Conservation (phyloP, 148 eudicot species). For the Camellia sinensis region DNA sequence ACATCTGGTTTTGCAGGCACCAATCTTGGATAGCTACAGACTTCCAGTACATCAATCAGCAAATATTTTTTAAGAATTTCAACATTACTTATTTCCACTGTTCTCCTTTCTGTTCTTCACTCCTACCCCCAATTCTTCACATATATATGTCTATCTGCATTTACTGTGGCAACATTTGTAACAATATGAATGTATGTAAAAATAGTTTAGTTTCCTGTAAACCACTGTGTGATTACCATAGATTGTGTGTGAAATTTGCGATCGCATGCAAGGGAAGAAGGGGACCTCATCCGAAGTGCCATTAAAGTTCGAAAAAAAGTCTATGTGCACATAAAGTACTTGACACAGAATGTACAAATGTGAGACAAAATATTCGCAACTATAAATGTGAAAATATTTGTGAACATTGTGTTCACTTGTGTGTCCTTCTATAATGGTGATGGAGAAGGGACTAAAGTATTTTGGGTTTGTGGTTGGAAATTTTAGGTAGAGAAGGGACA, state of each 20-base stretch:
- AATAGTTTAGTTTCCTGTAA: neutral
- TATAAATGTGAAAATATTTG: no score
- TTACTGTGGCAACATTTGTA: neutral
- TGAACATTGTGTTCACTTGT: no score
- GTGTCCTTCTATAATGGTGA: neutral
- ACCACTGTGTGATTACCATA: no score
- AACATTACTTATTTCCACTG: no score
- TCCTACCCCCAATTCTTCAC: neutral
- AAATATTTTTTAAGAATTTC: neutral
- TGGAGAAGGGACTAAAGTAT: neutral
- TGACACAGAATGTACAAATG: no score
- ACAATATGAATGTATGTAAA: neutral
- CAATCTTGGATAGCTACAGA: neutral
- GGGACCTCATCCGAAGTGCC: no score
- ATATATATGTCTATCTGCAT: neutral
- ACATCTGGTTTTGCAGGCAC: slow-evolving; percentile 5
- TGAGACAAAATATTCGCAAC: no score
- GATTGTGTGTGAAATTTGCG: no score
- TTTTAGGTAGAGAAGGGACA: neutral
- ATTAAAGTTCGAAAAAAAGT: neutral
- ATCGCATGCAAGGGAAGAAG: no score
- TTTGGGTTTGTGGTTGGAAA: slow-evolving; percentile 1
- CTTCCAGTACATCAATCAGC: neutral
- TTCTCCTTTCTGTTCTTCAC: no score
- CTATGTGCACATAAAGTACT: no score